Evolutionary conservation across 1,139 yeast genomes (phyloP).

Genomic region (Diutina rugosa): DNA sequence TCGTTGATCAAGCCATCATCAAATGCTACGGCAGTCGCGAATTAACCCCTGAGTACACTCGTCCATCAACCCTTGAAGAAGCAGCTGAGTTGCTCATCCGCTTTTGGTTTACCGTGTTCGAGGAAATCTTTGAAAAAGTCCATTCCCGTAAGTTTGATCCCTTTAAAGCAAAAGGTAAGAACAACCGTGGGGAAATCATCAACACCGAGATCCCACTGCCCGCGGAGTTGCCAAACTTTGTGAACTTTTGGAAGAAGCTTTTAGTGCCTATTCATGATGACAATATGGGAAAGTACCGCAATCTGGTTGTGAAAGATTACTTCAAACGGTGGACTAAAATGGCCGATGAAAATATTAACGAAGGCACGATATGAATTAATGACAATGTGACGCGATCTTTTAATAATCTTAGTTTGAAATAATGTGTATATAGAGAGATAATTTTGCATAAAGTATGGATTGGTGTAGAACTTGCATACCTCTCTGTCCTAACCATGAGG

Average conservation of each 20-base stretch:
- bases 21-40: conserved; percentile 39
- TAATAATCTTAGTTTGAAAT: too few relatives aligned
- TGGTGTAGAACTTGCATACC: too few relatives aligned
- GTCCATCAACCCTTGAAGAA: conserved; percentile 23
- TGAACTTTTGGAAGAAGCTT: conserved; percentile 38
- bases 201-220: neutral
- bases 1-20: conserved; percentile 41
- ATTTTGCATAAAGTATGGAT: too few relatives aligned
- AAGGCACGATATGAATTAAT: too few relatives aligned
- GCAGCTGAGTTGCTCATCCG: conserved; percentile 28
- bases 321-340: conserved; percentile 27
- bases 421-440: too few relatives aligned
- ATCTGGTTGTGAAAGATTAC: conserved; percentile 22
- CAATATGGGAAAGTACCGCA: conserved; percentile 14
- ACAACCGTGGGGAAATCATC: conserved; percentile 14
- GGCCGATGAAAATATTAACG: conserved; percentile 3
- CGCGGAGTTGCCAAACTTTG: conserved; percentile 23
- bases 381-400: too few relatives aligned
- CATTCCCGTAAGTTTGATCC: conserved; percentile 22
- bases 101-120: conserved; percentile 50
- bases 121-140: conserved; percentile 10
- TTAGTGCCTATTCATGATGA: conserved; percentile 24
- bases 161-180: conserved; percentile 14
- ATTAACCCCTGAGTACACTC: conserved; percentile 29
- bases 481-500: too few relatives aligned